phyloP scores from a whole-genome alignment of 371 early-diverging fungal species.

The Zychaea mexicana region DNA sequence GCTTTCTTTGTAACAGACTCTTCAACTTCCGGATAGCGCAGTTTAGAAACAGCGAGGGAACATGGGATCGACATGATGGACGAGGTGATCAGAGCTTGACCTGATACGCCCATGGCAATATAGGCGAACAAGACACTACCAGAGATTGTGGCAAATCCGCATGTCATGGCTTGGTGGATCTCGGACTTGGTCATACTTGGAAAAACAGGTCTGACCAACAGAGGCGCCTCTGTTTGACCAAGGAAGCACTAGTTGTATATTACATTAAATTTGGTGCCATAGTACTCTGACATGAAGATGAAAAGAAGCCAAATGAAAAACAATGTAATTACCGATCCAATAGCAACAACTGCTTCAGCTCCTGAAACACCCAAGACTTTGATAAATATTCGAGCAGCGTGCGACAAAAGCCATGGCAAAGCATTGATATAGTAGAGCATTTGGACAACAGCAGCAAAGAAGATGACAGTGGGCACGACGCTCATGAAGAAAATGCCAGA shows the following conservation, averaged over 20 bases:
- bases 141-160: constrained; percentile 89
- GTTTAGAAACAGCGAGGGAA: constrained; percentile 83
- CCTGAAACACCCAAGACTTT: constrained; percentile 80
- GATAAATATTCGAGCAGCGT: constrained; percentile 72
- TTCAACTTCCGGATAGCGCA: constrained; percentile 80
- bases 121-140: constrained; percentile 90
- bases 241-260: constrained; percentile 56
- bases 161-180: constrained; percentile 89
- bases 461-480: constrained; percentile 85
- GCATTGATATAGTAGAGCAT: constrained; percentile 85
- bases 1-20: constrained; percentile 73
- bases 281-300: not conserved
- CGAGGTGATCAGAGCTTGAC: constrained; percentile 73
- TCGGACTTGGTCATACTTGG: constrained; percentile 86
- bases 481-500: constrained; percentile 61
- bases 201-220: constrained; percentile 83
- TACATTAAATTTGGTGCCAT: not conserved
- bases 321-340: constrained; percentile 58
- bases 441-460: constrained; percentile 88
- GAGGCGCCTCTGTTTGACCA: constrained; percentile 85
- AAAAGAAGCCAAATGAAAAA: not conserved
- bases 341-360: constrained; percentile 87
- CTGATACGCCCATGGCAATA: constrained; percentile 67
- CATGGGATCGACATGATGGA: constrained; percentile 95
- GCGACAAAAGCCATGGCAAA: constrained; percentile 80